Base-by-base conservation (phyloP, 192 early-diverging fungal genomes). In the Fimicolochytrium jonesii region DNA sequence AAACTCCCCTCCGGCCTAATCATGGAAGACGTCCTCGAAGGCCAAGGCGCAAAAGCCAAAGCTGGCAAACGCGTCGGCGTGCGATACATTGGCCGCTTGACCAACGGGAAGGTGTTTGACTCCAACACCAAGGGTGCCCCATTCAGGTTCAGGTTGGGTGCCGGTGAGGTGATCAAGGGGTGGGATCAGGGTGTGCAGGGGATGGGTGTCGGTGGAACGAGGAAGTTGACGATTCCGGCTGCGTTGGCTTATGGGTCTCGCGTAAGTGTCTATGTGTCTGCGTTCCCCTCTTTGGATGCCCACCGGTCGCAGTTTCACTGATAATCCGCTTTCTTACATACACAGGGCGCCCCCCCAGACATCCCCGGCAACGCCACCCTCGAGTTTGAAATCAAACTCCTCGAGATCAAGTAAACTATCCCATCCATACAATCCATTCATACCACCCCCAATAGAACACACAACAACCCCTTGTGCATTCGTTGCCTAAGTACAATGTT, bases 71-170 rank as follows among this genome's bases (percentile, higher is more conserved):
- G 71, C 51, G 78, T 88, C 55, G 81, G 83, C 52, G 90, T 96
- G 76, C 89, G 93, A 72, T 98, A 98, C 82, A 91, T 98, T 70
- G 95, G 95, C 58, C 89, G 86, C 70, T 79, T 98, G 45, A 79
- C 75, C 55, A 93, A 81, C 78, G 95, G 95, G 67, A 97, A 92
- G 74, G 90, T 94, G 23, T 98, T 98, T 79, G 95, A 98, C 86
- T 80, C 87, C 77, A 95, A 95, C 84, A 90, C 84, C 42, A 85
- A 82, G 62, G 94, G 94, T 52, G 82, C 87, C 61, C 91, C 92
- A 0, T 94, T 98, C 78, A 84, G 70, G 69, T 95, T 97, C 83
- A 81, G 81, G 47, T 78, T 98, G 34, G 93, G 92, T 26, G 72
- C 67, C 45, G 80, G 80, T 13, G 92, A 97, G 73, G 95, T 98